Evolutionary conservation across 768 basidiomycete species (phyloP), one percentile per base, ranked within the genome.

Genomic region (Russula virescens): DNA sequence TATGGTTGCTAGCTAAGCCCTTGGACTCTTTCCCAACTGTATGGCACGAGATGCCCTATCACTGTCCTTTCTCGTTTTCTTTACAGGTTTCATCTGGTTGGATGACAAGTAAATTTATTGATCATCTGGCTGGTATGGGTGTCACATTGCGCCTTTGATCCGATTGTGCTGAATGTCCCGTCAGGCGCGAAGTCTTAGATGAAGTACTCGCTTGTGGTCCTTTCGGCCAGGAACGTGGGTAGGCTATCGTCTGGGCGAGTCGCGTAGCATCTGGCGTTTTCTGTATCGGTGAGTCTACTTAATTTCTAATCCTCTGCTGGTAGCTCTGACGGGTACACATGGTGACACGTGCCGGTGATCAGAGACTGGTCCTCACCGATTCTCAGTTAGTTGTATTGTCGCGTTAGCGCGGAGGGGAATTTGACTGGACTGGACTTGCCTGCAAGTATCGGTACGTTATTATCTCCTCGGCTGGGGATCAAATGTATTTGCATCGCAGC

Each of bases 191-290:
- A 34, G 46, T 59, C 62, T 31, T 26, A 14, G 52, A 28, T 42
- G 57, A 21, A 26, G 57, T 34, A 38, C 23, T 42, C n/a, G 40
- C 57, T 43, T 25, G 58, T 40, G 46, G 28, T 59, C 62, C 57
- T 63, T 63, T 54, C 57, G 52, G 62, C 51, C 57, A 21, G 62
- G 62, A 59, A 48, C 57, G 45, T 21, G 14, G 10, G 57, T 16
- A 28, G 38, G 57, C 57, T 45, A 54, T 59, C 28, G 28, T 53
- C 38, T 54, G 38, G 46, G 38, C 45, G 18, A 10, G 9, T 40
- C 51, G 52, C 52, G 40, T 46, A 49, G 52, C 21, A 21, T 23
- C n/a, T 23, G 14, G 46, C 51, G 31, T 18, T 21, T 55, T 51
- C 13, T 18, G 3, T 19, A 43, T 55, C 38, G 31, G 62, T 63